Conservation (phyloP, 129 eudicot genomes). For the Saposhnikovia divaricata region DNA sequence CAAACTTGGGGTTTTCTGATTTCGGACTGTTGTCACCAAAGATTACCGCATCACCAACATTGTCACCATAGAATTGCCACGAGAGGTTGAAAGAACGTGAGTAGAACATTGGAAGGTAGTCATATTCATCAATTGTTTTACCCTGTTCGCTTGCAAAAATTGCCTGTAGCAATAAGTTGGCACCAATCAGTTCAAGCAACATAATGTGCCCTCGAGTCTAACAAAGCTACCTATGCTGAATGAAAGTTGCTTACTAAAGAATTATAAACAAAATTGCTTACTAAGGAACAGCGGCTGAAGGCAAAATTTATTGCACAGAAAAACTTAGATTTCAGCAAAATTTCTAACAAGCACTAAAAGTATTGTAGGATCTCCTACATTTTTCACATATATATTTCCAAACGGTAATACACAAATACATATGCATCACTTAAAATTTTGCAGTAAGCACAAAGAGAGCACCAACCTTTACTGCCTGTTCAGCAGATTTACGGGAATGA, state of each 20-base stretch:
- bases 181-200: constrained; percentile 7
- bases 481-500: constrained; percentile 98
- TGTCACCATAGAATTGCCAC: constrained; percentile 98
- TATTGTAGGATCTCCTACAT: neutral
- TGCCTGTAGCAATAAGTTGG: constrained; percentile 44
- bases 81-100: constrained; percentile 93
- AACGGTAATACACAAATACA: neutral
- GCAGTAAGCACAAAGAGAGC: neutral
- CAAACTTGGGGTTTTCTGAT: constrained; percentile 72
- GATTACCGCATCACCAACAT: constrained; percentile 75
- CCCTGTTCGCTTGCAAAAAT: constrained; percentile 82
- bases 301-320: neutral
- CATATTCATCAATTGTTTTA: constrained; percentile 59
- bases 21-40: constrained; percentile 72
- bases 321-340: neutral
- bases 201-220: neutral
- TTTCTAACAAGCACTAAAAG: neutral
- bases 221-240: neutral
- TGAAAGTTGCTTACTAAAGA: neutral
- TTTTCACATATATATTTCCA: neutral
- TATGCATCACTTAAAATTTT: neutral
- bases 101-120: constrained; percentile 93
- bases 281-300: neutral
- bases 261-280: too few species aligned
- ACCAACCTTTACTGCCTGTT: constrained; percentile 91